Percentiles rank a stretch among this genome's conserved stretches.
phyloP scores from a whole-genome alignment of 441 rosid genomes.

The Breynia disticha region DNA sequence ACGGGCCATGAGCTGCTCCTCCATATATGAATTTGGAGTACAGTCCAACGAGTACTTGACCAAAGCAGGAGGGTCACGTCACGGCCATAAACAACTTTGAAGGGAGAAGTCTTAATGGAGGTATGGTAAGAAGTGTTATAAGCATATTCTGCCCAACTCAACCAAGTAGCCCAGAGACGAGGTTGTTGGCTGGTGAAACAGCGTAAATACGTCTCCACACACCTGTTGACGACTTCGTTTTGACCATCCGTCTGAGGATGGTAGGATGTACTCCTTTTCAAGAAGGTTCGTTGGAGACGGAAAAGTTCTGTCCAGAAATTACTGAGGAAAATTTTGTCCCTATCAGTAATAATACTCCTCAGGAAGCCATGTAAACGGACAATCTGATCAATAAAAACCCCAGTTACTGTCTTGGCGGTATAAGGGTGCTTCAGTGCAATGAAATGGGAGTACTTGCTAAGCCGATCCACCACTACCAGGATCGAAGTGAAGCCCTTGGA shows the following conservation, averaged over 20 bases:
- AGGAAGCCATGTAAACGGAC: neutral
- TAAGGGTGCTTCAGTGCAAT: neutral
- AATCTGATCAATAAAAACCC: neutral
- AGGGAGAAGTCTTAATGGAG: neutral
- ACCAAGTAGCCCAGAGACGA: neutral
- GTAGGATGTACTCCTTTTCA: neutral
- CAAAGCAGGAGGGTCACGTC: neutral
- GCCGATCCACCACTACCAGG: neutral
- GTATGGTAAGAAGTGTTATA: neutral
- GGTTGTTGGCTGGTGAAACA: neutral
- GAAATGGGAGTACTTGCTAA: conserved; percentile 1
- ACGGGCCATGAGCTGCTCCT: neutral
- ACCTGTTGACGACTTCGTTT: neutral
- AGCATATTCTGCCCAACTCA: neutral
- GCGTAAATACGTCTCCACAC: neutral
- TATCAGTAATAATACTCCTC: no score
- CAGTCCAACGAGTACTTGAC: neutral
- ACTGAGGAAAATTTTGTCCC: no score
- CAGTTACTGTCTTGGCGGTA: neutral
- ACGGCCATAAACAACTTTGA: neutral
- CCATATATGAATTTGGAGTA: neutral
- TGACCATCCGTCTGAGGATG: neutral
- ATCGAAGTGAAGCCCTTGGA: neutral
- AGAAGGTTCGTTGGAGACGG: neutral
- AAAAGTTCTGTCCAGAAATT: no score